Percentiles rank a stretch among this genome's conserved stretches.
Evolutionary conservation across 345 rosid genomes (phyloP).

Genomic region (Corchorus olitorius): DNA sequence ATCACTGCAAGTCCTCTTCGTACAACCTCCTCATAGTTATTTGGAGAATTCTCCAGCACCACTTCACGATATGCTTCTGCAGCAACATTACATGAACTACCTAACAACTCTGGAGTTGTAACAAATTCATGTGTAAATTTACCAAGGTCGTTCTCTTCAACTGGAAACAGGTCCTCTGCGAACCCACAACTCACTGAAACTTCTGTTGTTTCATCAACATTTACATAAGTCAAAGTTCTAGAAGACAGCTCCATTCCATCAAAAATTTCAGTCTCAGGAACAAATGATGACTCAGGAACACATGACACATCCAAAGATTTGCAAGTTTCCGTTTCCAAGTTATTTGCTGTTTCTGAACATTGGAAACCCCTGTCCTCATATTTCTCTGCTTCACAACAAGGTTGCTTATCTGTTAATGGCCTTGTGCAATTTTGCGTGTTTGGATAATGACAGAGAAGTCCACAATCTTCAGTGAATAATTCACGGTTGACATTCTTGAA

Average conservation of each 20-base stretch:
- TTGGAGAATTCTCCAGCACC: conserved; percentile 48
- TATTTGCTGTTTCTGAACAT: conserved; percentile 37
- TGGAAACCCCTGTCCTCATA: conserved; percentile 33
- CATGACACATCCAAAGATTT: conserved; percentile 59
- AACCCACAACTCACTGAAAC: conserved; percentile 45
- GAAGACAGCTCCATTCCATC: conserved; percentile 47
- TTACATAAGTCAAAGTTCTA: conserved; percentile 39
- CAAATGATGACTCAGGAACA: conserved; percentile 84
- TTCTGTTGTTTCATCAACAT: conserved; percentile 49
- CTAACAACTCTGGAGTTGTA: conserved; percentile 40
- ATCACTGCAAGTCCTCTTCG: conserved; percentile 51
- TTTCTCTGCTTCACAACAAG: conserved; percentile 31
- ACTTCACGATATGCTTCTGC: conserved; percentile 46
- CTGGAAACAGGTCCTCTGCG: conserved; percentile 30
- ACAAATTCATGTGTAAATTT: conserved; percentile 27
- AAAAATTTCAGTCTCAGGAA: conserved; percentile 75
- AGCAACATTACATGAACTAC: conserved; percentile 36
- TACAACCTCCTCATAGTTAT: conserved; percentile 35
- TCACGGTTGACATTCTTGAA: conserved; percentile 28
- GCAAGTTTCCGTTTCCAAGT: conserved; percentile 34
- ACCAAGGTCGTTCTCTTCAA: conserved; percentile 30
- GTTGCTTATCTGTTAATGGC: conserved; percentile 35
- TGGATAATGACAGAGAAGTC: conserved; percentile 31
- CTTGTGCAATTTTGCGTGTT: conserved; percentile 35
- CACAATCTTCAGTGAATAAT: conserved; percentile 29